Conservation (phyloP, 2,329 filamentous ascomycete genomes). For the Malbranchea zuffiana region DNA sequence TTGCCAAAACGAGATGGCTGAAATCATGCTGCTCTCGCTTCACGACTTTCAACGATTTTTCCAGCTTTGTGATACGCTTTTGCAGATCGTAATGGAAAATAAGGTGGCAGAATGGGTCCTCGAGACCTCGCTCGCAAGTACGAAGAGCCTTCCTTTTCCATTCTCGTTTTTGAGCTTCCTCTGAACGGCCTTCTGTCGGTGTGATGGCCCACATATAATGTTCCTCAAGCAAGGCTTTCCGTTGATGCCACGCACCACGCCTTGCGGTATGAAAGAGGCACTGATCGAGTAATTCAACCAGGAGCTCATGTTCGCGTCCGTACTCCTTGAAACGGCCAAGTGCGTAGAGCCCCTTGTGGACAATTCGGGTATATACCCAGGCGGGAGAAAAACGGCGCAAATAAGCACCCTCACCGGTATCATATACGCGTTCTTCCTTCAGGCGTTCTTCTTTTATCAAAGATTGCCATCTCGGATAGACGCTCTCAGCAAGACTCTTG, state of each 20-base stretch:
- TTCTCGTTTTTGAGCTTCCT: conserved; percentile 60
- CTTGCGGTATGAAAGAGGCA: conserved; percentile 74
- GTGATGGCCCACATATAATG: conserved; percentile 71
- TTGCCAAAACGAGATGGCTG: conserved; percentile 65
- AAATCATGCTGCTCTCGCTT: conserved; percentile 89
- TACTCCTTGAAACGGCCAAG: conserved; percentile 76
- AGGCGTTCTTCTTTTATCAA: conserved; percentile 62
- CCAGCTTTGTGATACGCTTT: conserved; percentile 83
- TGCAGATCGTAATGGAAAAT: conserved; percentile 93
- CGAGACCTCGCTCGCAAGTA: conserved; percentile 77
- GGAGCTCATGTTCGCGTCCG: conserved; percentile 59
- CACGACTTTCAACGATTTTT: conserved; percentile 70
- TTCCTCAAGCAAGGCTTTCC: conserved; percentile 86
- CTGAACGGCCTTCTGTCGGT: conserved; percentile 36
- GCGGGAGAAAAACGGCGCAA: conserved; percentile 79
- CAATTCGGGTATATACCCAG: conserved; percentile 85
- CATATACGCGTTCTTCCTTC: conserved; percentile 67
- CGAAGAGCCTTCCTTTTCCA: conserved; percentile 67
- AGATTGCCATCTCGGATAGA: conserved; percentile 70
- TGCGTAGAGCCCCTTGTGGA: conserved; percentile 74
- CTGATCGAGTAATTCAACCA: conserved; percentile 67
- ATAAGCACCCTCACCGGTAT: conserved; percentile 77
- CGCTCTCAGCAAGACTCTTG: conserved; percentile 58
- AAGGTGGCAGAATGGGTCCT: conserved; percentile 79
- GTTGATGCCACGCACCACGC: conserved; percentile 87